A percentile compares a stretch with the other conserved stretches of the same genome.
These are phyloP conservation scores for Gorgonomyces haynaldii DNA, from an alignment of 192 early-diverging fungal species.

Conservation along the genomic window DNA sequence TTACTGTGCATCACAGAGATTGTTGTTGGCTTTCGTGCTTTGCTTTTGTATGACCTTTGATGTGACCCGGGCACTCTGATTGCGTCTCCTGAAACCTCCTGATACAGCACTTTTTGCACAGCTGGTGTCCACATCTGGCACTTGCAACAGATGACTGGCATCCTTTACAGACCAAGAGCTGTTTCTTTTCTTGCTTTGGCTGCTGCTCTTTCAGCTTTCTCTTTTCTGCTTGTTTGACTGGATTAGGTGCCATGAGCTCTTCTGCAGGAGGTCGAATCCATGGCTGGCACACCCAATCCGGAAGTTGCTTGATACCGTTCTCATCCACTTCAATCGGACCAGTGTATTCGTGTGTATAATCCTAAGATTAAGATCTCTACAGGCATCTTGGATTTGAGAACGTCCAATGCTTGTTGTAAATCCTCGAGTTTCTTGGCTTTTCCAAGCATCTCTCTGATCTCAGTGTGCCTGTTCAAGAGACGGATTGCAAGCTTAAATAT, in stretches of 20 bases:
- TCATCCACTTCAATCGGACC: conserved; percentile 30
- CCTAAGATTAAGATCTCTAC: conserved; percentile 9
- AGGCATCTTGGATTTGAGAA: conserved; percentile 43
- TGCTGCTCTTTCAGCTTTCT: not conserved
- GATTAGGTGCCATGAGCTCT: not conserved
- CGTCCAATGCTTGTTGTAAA: conserved; percentile 40
- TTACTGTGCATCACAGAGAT: too few relatives aligned
- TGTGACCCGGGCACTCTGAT: too few relatives aligned
- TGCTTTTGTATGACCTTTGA: too few relatives aligned
- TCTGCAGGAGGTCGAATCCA: conserved; percentile 36
- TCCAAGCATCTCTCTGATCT: conserved; percentile 63
- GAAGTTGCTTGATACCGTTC: conserved; percentile 44
- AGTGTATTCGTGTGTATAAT: conserved; percentile 17
- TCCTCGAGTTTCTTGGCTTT: conserved; percentile 47
- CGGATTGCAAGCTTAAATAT: conserved; percentile 83
- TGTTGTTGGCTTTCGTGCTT: too few relatives aligned
- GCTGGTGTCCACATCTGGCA: conserved; percentile 23
- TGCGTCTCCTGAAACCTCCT: too few relatives aligned
- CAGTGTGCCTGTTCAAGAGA: conserved; percentile 60
- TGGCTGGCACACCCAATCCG: conserved; percentile 60
- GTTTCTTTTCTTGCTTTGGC: conserved; percentile 6
- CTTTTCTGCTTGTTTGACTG: not conserved
- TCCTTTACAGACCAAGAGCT: not conserved
- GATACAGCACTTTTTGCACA: conserved; percentile 29
- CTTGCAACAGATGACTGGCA: conserved; percentile 8